phyloP scores from a whole-genome alignment of 1,284 basidiomycete genomes.

The Tylopilus sp. region DNA sequence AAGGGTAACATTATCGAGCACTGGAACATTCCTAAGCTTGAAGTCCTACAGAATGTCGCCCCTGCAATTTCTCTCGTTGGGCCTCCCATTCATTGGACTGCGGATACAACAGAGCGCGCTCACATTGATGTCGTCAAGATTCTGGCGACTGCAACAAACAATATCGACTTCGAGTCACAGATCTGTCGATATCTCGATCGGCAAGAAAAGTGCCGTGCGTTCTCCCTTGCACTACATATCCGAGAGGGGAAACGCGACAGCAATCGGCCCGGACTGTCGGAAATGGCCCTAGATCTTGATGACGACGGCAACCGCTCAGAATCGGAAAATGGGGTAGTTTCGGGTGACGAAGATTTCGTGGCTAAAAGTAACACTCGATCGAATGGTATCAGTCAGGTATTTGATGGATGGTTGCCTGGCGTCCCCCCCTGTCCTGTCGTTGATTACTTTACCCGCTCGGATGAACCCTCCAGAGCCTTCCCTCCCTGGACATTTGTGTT shows the following conservation, averaged over 20 bases:
- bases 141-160: conserved; percentile 34
- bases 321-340: too few species aligned
- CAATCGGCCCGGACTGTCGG: too few species aligned
- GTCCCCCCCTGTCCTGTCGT: too few species aligned
- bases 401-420: too few species aligned
- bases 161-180: too few species aligned
- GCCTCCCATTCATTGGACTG: conserved; percentile 42
- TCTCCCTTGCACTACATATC: conserved; percentile 33
- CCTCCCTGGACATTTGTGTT: conserved; percentile 26
- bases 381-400: too few species aligned
- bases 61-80: conserved; percentile 36
- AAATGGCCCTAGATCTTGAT: too few species aligned
- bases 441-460: not conserved
- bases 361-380: too few species aligned
- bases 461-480: conserved; percentile 10
- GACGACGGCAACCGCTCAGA: too few species aligned
- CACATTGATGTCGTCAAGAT: conserved; percentile 41
- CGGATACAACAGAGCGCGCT: conserved; percentile 28
- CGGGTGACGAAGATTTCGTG: too few species aligned
- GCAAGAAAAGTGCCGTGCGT: conserved; percentile 35
- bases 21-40: conserved; percentile 36
- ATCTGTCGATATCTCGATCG: conserved; percentile 42
- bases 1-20: conserved; percentile 5
- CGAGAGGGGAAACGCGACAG: too few species aligned
- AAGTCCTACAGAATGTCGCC: conserved; percentile 47